A percentile compares a stretch with the other conserved stretches of the same genome.
These are phyloP conservation scores for Earliella scabrosa DNA, from an alignment of 1,284 basidiomycete genomes.

Conservation along the genomic window DNA sequence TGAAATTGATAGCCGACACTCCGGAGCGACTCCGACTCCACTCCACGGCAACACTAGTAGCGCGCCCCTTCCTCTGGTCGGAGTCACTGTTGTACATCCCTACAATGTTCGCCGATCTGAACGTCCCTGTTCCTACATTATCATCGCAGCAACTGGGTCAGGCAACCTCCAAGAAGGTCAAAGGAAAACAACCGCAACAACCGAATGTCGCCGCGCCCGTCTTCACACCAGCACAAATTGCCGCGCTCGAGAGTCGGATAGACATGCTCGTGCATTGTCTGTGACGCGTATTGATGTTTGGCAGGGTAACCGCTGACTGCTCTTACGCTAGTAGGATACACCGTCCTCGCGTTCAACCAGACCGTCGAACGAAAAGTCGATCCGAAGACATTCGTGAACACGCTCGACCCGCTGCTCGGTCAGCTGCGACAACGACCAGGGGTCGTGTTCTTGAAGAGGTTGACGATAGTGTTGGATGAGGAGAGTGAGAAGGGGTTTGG, in stretches of 20 bases:
- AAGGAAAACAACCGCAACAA: slow-evolving; percentile 41
- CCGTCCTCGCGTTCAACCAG: slow-evolving; percentile 74
- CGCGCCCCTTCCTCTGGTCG: too few relatives aligned
- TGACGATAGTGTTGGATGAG: slow-evolving; percentile 75
- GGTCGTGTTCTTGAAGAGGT: slow-evolving; percentile 65
- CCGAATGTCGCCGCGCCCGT: slow-evolving; percentile 22
- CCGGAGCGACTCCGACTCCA: too few relatives aligned
- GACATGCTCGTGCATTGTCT: slow-evolving; percentile 50
- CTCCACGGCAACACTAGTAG: too few relatives aligned
- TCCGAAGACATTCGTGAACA: slow-evolving; percentile 66
- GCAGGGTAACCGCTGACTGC: slow-evolving; percentile 18
- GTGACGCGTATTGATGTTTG: slow-evolving; percentile 19
- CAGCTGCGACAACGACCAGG: slow-evolving; percentile 59
- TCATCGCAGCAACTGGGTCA: slow-evolving; percentile 23
- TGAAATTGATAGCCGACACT: too few relatives aligned
- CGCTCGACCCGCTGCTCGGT: slow-evolving; percentile 54
- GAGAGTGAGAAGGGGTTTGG: slow-evolving; percentile 84
- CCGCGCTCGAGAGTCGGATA: slow-evolving; percentile 45
- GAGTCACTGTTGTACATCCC: too few relatives aligned
- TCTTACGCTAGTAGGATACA: slow-evolving; percentile 71
- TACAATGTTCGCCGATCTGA: slow-evolving; percentile 51
- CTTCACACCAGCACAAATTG: slow-evolving; percentile 44
- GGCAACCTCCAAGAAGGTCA: slow-evolving; percentile 41
- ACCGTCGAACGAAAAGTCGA: slow-evolving; percentile 70
- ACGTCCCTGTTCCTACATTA: slow-evolving; percentile 42